Conservation (phyloP, 805 yeast genomes). For the Debaryomyces tyrocola region DNA sequence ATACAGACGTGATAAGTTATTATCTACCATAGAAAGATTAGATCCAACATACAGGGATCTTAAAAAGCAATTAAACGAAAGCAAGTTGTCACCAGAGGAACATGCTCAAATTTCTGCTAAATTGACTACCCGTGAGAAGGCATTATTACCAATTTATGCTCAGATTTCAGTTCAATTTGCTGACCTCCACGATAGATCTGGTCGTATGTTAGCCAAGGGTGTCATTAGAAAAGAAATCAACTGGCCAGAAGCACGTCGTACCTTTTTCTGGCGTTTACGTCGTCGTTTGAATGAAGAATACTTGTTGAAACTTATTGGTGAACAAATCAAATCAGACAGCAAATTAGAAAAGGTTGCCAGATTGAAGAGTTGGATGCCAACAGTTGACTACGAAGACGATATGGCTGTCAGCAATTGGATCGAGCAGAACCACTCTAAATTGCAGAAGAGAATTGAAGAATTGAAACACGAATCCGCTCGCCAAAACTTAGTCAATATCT, state of each 20-base stretch:
- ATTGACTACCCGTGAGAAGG: slow-evolving; percentile 75
- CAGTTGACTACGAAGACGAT: slow-evolving; percentile 70
- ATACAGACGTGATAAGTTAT: slow-evolving; percentile 88
- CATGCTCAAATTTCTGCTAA: slow-evolving; percentile 63
- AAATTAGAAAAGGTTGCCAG: slow-evolving; percentile 85
- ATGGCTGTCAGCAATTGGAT: slow-evolving; percentile 80
- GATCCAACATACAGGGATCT: slow-evolving; percentile 73
- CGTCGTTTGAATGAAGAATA: slow-evolving; percentile 94
- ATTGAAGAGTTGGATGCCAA: slow-evolving; percentile 84
- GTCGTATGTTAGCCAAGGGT: slow-evolving; percentile 96
- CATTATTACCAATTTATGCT: slow-evolving; percentile 80
- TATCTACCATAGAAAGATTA: slow-evolving; percentile 88
- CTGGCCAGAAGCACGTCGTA: slow-evolving; percentile 88
- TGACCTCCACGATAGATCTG: slow-evolving; percentile 95
- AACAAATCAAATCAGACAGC: slow-evolving; percentile 52
- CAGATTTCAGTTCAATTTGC: slow-evolving; percentile 96
- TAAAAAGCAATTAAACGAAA: slow-evolving; percentile 57
- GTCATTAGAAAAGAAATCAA: slow-evolving; percentile 80
- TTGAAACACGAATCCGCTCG: slow-evolving; percentile 68
- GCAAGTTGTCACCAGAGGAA: slow-evolving; percentile 59
- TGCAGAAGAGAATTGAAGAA: slow-evolving; percentile 60
- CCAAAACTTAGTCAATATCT: slow-evolving; percentile 58
- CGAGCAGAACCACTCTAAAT: slow-evolving; percentile 68
- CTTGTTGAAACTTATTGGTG: slow-evolving; percentile 70
- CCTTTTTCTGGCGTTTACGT: slow-evolving; percentile 98